Conservation (phyloP, 345 rosid genomes). For the Salix suchowensis region DNA sequence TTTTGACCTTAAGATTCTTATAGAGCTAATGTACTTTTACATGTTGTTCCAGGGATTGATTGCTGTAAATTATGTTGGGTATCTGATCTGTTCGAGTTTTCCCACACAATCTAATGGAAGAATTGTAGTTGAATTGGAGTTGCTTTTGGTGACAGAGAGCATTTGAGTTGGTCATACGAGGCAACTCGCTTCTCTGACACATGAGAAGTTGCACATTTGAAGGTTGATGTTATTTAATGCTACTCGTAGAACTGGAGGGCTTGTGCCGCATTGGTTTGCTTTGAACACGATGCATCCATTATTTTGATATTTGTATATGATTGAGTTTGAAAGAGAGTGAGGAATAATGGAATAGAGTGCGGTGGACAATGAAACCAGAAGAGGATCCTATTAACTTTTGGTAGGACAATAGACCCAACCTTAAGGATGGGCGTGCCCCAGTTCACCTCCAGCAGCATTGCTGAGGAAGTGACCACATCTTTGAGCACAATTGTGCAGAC, state of each 20-base stretch:
- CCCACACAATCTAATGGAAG: slow-evolving; percentile 3
- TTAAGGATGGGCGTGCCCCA: slow-evolving; percentile 21
- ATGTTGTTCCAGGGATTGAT: slow-evolving; percentile 19
- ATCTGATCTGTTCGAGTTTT: not conserved
- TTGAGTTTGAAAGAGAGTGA: not conserved
- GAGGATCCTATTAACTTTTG: slow-evolving; percentile 3
- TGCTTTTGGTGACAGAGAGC: not conserved
- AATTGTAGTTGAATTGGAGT: not conserved
- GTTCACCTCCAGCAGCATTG: slow-evolving; percentile 20
- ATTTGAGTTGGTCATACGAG: not conserved
- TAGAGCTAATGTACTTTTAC: slow-evolving; percentile 9
- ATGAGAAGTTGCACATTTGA: not conserved
- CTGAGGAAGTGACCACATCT: slow-evolving; percentile 21
- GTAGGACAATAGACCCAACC: not conserved
- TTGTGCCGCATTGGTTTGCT: not conserved
- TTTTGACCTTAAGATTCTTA: not conserved
- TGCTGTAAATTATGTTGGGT: slow-evolving; percentile 11
- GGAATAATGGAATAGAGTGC: not conserved
- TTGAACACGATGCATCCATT: not conserved
- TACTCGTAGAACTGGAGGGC: not conserved
- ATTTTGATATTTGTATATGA: slow-evolving; percentile 3
- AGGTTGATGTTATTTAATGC: not conserved
- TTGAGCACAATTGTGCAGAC: slow-evolving; percentile 12
- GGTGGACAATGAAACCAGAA: slow-evolving; percentile 2
- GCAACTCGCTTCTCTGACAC: not conserved